Percentiles rank a stretch among this genome's conserved stretches.
Conservation (phyloP, 306 rosid species). For the Citrullus colocynthis region DNA sequence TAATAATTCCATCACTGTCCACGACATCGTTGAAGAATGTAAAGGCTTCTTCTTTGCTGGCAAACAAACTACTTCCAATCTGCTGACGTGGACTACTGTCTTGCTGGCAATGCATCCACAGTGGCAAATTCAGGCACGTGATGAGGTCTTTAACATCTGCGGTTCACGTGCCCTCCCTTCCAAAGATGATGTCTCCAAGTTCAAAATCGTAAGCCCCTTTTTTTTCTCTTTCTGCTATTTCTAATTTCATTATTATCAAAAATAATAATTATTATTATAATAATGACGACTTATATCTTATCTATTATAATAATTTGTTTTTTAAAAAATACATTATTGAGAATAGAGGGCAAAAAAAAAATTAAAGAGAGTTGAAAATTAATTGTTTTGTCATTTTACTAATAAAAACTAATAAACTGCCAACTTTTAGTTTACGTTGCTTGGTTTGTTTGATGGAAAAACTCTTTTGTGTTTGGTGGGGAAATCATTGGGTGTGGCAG, state of each 20-base stretch:
- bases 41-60: conserved; percentile 99
- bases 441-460: neutral
- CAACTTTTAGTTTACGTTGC: conserved; percentile 3
- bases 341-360: too few species aligned
- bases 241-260: too few species aligned
- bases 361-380: too few species aligned
- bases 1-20: conserved; percentile 32
- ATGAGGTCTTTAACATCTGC: conserved; percentile 60
- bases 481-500: conserved; percentile 31
- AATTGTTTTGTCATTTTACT: neutral
- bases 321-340: neutral
- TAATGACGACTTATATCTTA: too few species aligned
- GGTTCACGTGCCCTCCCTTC: conserved; percentile 83
- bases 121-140: conserved; percentile 95
- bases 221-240: neutral
- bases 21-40: conserved; percentile 95
- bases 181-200: conserved; percentile 62
- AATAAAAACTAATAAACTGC: neutral
- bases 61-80: conserved; percentile 91
- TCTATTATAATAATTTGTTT: too few species aligned
- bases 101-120: conserved; percentile 94
- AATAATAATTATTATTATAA: too few species aligned
- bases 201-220: conserved; percentile 56
- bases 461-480: neutral
- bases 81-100: conserved; percentile 97